Evolutionary conservation across 2,329 filamentous ascomycete genomes (phyloP).

Genomic region (Trichoderma cornu-damae): DNA sequence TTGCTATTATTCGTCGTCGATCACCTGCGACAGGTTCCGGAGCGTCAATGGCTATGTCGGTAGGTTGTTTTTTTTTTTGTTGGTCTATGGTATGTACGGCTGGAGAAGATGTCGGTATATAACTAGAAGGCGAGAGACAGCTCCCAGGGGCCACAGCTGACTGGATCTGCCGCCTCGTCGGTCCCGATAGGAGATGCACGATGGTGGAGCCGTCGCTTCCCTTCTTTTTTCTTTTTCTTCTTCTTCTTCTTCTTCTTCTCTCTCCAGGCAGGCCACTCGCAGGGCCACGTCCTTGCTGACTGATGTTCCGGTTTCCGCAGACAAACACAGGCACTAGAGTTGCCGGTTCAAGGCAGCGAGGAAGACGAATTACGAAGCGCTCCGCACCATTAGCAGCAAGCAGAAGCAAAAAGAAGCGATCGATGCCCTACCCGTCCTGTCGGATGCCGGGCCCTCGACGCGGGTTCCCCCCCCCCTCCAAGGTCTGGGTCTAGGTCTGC

Average conservation of each 20-base stretch:
- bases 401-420: not conserved
- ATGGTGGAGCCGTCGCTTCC: constrained; percentile 2
- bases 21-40: not conserved
- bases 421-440: constrained; percentile 10
- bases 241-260: not conserved
- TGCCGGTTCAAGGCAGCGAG: not conserved
- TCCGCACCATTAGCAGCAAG: no score
- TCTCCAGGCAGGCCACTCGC: not conserved
- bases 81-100: not conserved
- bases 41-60: not conserved
- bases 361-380: no score
- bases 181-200: constrained; percentile 13
- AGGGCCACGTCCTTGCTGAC: not conserved
- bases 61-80: not conserved
- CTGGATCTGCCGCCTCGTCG: constrained; percentile 5
- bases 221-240: not conserved
- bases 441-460: constrained; percentile 7
- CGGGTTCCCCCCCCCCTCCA: not conserved
- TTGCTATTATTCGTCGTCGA: not conserved
- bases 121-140: not conserved
- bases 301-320: not conserved
- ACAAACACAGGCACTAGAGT: no score
- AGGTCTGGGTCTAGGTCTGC: not conserved
- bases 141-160: constrained; percentile 13
- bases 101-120: constrained; percentile 8